Evolutionary conservation across 2,329 filamentous ascomycete species (phyloP), one percentile per base, ranked within the genome.

Genomic region (Cytospora mali): DNA sequence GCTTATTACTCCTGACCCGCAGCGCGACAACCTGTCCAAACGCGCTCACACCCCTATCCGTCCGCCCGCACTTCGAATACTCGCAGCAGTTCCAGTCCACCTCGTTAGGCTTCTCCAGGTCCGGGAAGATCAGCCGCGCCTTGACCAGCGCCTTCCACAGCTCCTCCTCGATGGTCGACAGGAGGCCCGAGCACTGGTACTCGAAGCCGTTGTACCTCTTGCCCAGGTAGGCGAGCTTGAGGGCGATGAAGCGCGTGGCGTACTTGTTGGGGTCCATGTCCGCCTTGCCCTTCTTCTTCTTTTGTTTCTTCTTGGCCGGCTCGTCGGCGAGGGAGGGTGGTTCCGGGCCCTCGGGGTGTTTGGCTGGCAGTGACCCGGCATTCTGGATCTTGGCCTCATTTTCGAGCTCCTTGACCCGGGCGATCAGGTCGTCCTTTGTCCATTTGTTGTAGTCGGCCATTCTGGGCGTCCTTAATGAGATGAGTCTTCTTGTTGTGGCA

Each of bases 11-110:
- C 72, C 94, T 83, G 18, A 99, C 88, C 61, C 89, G 80, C 48
- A 99, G 78, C 0, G 88, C 90, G 71, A 99, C 87, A 62, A 99
- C 95, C 79, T 99, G 95, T 0, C 95, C 95, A 78, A 99, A 99
- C 3, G 95, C 93, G 75, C 93, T 97, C 39, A 99, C 95, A 14
- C 95, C 95, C 59, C 88, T 84, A 74, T 99, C 95, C 21, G 95
- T 99, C 66, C 95, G 84, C 2, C 95, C 95, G 72, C 94, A 97
- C 75, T 99, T 99, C 39, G 91, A 93, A 75, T 98, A 99, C 65
- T 96, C 91, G 75, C 88, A 93, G 9, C 88, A 88, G 35, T 91
- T 87, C 84, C 92, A 97, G 74, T 91, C 89, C 28, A 97, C 80
- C 58, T 84, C 77, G 11, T 85, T 81, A 21, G 81, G 81, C 68